These are phyloP conservation scores for Mycosphaerella sp. DNA, from an alignment of 2,329 filamentous ascomycete species.

Conservation along the genomic window DNA sequence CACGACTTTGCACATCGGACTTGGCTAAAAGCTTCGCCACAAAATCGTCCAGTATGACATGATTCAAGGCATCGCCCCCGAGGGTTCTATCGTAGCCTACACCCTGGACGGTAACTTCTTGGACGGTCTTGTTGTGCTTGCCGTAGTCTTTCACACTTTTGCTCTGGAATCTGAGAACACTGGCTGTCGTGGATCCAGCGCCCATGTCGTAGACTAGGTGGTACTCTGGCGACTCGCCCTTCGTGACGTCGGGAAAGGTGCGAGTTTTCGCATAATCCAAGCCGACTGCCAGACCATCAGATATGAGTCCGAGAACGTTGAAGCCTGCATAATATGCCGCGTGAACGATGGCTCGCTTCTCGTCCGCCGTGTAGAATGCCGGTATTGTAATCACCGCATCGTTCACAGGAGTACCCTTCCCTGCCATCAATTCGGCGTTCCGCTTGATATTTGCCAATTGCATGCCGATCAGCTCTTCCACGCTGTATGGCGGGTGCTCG, in stretches of 20 bases:
- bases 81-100: constrained; percentile 83
- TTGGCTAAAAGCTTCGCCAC: constrained; percentile 69
- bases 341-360: constrained; percentile 77
- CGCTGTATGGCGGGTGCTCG: constrained; percentile 57
- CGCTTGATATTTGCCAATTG: constrained; percentile 83
- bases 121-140: constrained; percentile 91
- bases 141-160: constrained; percentile 84
- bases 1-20: constrained; percentile 55
- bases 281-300: constrained; percentile 85
- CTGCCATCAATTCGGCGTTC: constrained; percentile 80
- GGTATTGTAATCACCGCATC: constrained; percentile 87
- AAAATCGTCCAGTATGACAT: constrained; percentile 85
- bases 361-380: constrained; percentile 81
- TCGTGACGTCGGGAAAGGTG: constrained; percentile 76
- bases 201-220: constrained; percentile 98
- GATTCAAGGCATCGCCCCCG: constrained; percentile 83
- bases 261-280: constrained; percentile 91
- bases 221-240: constrained; percentile 80
- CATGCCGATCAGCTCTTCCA: constrained; percentile 96
- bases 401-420: constrained; percentile 64
- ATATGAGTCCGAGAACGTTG: constrained; percentile 76
- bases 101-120: constrained; percentile 86
- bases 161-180: constrained; percentile 82
- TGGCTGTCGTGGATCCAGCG: constrained; percentile 86
- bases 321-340: constrained; percentile 84